Evolutionary conservation across 345 rosid species (phyloP), one percentile per base, ranked within the genome.

Genomic region (Gossypium turneri): DNA sequence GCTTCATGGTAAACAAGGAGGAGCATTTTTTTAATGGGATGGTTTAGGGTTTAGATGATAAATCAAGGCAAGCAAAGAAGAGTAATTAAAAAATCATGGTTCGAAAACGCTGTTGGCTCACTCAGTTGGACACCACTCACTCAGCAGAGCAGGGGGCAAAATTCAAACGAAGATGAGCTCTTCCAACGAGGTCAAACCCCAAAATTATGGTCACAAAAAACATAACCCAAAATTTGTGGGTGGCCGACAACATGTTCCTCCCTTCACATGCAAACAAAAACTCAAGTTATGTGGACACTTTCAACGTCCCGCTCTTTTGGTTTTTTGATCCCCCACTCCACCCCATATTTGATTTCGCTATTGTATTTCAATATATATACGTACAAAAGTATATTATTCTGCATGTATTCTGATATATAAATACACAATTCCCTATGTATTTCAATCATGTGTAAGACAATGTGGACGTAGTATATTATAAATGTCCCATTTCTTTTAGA

Each of bases 191-290:
- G 84, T 81, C 86, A 83, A 79, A 64, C 67, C 57, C 75, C 51
- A 64, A 73, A 73, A 25, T 43, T 51, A 17, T 57, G 58, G 63
- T 68, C 52, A 16, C 19, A 34, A 75, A 72, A 72, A 73, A 34
- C 20, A 9, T 61, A 63, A 19, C 45, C 16, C 22, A 27, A 20
- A 82, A 70, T 16, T n/a, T 53, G 59, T 60, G 41, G 27, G 81
- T 83, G 90, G 88, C 88, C 88, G 88, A 87, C 90, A 82, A 61
- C 72, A 61, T 73, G 75, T 59, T 85, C 77, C 72, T 68, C 45
- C 19, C 61, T 75, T 65, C 88, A 85, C 88, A 87, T 77, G 84
- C 82, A 82, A 61, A 67, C 83, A 76, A 80, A 74, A 74, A 20
- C 60, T n/a, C 59, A 13, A 59, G 34, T 20, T 17, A 24, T 22